These are phyloP conservation scores for Stylosanthes scabra DNA, from an alignment of 331 rosid genomes.

Conservation along the genomic window DNA sequence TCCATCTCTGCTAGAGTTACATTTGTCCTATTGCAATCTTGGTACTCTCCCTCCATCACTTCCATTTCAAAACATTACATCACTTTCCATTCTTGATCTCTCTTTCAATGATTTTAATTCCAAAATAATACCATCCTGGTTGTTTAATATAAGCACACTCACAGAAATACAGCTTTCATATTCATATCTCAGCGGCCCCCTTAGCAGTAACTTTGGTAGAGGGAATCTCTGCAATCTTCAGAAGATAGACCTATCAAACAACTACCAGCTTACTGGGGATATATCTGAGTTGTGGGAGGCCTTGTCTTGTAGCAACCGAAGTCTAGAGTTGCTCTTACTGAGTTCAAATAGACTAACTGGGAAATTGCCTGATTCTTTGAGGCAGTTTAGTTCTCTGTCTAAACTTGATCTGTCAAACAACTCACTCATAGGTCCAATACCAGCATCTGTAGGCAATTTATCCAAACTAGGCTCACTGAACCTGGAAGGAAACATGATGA, in stretches of 20 bases:
- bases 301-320: conserved; percentile 31
- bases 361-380: conserved; percentile 19
- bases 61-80: conserved; percentile 35
- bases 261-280: conserved; percentile 5
- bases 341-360: neutral
- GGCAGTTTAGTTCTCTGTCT: neutral
- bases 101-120: conserved; percentile 11
- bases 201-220: conserved; percentile 4
- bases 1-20: conserved; percentile 29
- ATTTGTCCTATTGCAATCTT: conserved; percentile 13
- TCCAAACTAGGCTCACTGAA: neutral
- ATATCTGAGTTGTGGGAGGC: conserved; percentile 26
- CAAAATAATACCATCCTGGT: conserved; percentile 24
- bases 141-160: conserved; percentile 34
- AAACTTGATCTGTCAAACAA: conserved; percentile 19
- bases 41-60: conserved; percentile 9
- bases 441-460: conserved; percentile 22
- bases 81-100: conserved; percentile 34
- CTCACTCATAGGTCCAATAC: conserved; percentile 20
- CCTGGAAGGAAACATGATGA: conserved; percentile 13
- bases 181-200: neutral
- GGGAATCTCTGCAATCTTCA: conserved; percentile 29
- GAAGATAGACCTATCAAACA: neutral
- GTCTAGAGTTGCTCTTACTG: neutral
- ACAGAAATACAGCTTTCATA: neutral